Evolutionary conservation across 306 rosid genomes (phyloP).

Genomic region (Pterocarpus santalinus): DNA sequence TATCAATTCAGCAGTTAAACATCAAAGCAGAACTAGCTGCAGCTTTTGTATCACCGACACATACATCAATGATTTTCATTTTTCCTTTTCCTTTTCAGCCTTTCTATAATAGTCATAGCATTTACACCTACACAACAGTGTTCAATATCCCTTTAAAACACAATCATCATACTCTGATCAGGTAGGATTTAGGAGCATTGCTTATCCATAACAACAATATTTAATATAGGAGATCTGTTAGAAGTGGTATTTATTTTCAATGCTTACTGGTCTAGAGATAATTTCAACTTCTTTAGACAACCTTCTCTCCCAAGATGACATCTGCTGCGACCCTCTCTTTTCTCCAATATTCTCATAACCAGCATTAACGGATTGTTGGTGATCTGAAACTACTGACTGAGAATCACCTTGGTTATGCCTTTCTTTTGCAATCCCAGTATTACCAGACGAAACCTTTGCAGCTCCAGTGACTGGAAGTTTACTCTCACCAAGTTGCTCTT

Average conservation of each 20-base stretch:
- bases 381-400: slow-evolving; percentile 33
- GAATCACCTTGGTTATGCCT: slow-evolving; percentile 30
- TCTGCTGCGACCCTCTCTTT: slow-evolving; percentile 24
- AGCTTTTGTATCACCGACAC: slow-evolving; percentile 5
- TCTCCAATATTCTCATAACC: slow-evolving; percentile 49
- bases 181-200: neutral
- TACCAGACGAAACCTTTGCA: slow-evolving; percentile 40
- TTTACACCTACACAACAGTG: slow-evolving; percentile 36
- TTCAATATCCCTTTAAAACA: slow-evolving; percentile 10
- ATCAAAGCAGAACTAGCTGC: neutral
- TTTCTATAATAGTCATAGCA: neutral
- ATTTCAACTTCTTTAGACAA: slow-evolving; percentile 47
- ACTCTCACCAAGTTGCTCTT: slow-evolving; percentile 4
- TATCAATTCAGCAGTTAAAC: neutral
- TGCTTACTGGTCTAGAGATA: slow-evolving; percentile 54
- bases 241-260: neutral
- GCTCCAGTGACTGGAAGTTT: slow-evolving; percentile 32
- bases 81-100: slow-evolving; percentile 1
- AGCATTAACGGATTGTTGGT: slow-evolving; percentile 8
- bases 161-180: slow-evolving; percentile 14
- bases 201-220: slow-evolving; percentile 34
- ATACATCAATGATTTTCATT: neutral
- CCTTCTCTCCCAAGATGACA: slow-evolving; percentile 36
- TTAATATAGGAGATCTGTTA: neutral
- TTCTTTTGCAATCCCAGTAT: slow-evolving; percentile 38